A percentile compares a stretch with the other conserved stretches of the same genome.
Evolutionary conservation across 2,329 filamentous ascomycete species (phyloP).

Genomic region (Bretziella fagacearum): DNA sequence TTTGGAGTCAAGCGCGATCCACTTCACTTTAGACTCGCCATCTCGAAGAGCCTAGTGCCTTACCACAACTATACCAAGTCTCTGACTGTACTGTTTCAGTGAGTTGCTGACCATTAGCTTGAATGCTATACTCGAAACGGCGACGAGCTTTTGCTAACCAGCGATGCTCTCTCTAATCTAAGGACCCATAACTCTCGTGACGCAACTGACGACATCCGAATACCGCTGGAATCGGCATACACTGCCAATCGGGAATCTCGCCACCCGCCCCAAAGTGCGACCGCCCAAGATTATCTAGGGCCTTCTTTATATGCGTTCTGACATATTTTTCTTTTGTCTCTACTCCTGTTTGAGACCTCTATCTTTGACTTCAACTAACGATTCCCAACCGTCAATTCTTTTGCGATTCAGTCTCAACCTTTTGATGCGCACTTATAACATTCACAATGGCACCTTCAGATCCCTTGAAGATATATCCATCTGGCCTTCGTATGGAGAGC

Average conservation of each 20-base stretch:
- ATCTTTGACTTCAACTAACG: too few species aligned
- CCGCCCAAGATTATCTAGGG: neutral
- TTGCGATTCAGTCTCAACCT: too few species aligned
- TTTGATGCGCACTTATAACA: neutral
- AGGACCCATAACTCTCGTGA: neutral
- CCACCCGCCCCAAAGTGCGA: slow-evolving; percentile 1
- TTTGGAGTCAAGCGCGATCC: neutral
- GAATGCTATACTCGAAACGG: too few species aligned
- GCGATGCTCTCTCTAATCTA: neutral
- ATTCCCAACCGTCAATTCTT: too few species aligned
- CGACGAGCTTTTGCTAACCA: too few species aligned
- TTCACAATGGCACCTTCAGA: slow-evolving; percentile 21
- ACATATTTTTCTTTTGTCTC: too few species aligned
- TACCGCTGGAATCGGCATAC: neutral
- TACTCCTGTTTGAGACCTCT: too few species aligned
- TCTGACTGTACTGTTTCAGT: neutral
- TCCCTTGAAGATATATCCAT: slow-evolving; percentile 37
- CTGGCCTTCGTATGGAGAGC: slow-evolving; percentile 40
- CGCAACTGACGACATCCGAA: neutral
- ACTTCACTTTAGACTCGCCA: neutral
- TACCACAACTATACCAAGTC: neutral
- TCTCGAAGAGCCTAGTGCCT: neutral
- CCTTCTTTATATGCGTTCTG: neutral
- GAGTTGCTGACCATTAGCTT: neutral
- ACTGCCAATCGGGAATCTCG: neutral